These are phyloP conservation scores for Clitoria ternatea DNA, from an alignment of 306 rosid species.

Conservation along the genomic window DNA sequence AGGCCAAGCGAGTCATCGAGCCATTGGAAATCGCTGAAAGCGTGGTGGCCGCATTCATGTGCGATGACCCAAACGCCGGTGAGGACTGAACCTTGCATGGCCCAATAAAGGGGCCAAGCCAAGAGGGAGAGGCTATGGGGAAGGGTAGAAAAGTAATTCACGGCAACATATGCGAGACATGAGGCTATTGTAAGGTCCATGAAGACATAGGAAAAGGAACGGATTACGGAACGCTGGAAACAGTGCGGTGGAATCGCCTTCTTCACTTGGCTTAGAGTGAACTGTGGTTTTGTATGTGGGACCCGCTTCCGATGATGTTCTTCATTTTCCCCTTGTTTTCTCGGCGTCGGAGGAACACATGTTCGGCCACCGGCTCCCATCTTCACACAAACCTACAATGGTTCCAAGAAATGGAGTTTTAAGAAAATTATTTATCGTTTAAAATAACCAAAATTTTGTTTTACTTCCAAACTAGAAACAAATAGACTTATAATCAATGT, in stretches of 20 bases:
- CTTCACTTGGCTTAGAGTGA: conserved; percentile 56
- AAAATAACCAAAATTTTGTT: too few relatives aligned
- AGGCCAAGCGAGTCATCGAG: conserved; percentile 68
- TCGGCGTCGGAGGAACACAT: conserved; percentile 21
- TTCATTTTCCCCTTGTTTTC: conserved; percentile 22
- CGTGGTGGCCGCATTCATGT: conserved; percentile 49
- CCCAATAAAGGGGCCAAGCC: conserved; percentile 66
- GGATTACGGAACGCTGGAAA: conserved; percentile 57
- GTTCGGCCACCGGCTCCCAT: conserved; percentile 80
- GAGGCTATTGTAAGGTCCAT: conserved; percentile 49
- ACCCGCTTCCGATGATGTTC: conserved; percentile 39
- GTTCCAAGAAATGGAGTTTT: too few relatives aligned
- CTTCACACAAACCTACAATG: conserved; percentile 30
- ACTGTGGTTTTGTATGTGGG: conserved; percentile 58
- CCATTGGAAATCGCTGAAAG: conserved; percentile 66
- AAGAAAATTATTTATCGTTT: too few relatives aligned
- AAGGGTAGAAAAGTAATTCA: conserved; percentile 41
- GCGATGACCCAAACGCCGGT: conserved; percentile 88
- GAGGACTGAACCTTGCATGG: conserved; percentile 52
- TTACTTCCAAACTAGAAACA: too few relatives aligned
- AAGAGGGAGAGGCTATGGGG: conserved; percentile 32
- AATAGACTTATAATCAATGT: too few relatives aligned
- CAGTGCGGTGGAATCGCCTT: conserved; percentile 76
- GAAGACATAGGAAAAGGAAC: conserved; percentile 60
- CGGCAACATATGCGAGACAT: conserved; percentile 38